phyloP scores from a whole-genome alignment of 192 early-diverging fungal species.

The Linnemannia hyalina region DNA sequence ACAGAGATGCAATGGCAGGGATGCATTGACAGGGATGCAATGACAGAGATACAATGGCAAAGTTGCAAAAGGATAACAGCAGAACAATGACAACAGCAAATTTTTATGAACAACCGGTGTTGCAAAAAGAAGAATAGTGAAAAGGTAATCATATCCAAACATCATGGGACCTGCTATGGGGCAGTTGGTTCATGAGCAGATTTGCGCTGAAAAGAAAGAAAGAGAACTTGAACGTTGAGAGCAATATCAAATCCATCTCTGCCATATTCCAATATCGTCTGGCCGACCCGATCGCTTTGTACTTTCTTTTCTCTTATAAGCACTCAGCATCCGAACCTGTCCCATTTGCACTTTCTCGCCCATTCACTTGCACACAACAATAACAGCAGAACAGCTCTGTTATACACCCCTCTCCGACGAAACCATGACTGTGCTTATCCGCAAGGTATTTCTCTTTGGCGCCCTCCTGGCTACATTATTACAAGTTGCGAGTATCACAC shows the following conservation, averaged over 20 bases:
- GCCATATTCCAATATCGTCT: neutral
- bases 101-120: neutral
- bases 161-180: neutral
- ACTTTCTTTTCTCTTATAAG: neutral
- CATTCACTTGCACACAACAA: neutral
- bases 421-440: neutral
- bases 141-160: neutral
- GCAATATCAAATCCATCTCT: neutral
- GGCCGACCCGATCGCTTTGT: neutral
- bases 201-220: neutral
- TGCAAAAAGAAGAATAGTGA: neutral
- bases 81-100: neutral
- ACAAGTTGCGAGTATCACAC: neutral
- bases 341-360: neutral
- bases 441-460: slow-evolving; percentile 4
- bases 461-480: neutral
- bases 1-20: no score
- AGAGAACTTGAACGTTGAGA: neutral
- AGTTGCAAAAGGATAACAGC: neutral
- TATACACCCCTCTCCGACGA: neutral
- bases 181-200: no score
- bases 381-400: neutral
- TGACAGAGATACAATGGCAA: no score
- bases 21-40: no score
- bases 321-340: neutral